phyloP scores from a whole-genome alignment of 2,329 filamentous ascomycete genomes.

The Teratosphaeriaceae sp. region DNA sequence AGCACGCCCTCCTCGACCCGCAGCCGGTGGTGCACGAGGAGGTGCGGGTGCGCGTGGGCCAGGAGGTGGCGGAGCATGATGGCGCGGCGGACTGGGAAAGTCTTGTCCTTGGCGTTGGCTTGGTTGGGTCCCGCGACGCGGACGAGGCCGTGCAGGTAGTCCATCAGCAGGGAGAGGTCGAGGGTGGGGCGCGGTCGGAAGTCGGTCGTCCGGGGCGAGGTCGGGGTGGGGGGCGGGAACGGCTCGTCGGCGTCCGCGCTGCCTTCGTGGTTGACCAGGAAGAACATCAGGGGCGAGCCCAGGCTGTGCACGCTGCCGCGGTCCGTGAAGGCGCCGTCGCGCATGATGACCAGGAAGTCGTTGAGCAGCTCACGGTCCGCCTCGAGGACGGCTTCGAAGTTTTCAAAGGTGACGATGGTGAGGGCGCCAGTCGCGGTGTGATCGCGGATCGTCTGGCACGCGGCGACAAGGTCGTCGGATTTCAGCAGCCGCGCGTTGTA shows the following conservation, averaged over 20 bases:
- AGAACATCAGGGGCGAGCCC: conserved; percentile 26
- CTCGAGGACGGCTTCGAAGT: conserved; percentile 26
- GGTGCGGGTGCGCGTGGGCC: conserved; percentile 25
- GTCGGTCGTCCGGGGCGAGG: conserved; percentile 17
- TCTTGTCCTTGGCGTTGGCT: conserved; percentile 20
- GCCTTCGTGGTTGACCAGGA: conserved; percentile 26
- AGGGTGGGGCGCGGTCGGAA: conserved; percentile 14
- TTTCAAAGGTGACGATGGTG: conserved; percentile 26
- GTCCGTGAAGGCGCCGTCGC: conserved; percentile 26
- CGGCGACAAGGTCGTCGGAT: conserved; percentile 20
- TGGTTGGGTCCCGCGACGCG: conserved; percentile 27
- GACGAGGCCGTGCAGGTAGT: conserved; percentile 28
- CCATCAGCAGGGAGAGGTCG: conserved; percentile 24
- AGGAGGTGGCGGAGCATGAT: conserved; percentile 29
- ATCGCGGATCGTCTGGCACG: conserved; percentile 27
- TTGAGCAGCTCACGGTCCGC: conserved; percentile 20
- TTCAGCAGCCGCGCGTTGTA: conserved; percentile 26
- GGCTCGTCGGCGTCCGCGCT: conserved; percentile 1
- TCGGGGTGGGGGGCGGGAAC: conserved; percentile 16
- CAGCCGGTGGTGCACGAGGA: conserved; percentile 23
- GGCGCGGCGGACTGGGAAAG: conserved; percentile 26
- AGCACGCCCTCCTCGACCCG: conserved; percentile 30
- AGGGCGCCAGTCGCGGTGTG: conserved; percentile 20
- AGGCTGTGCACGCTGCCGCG: conserved; percentile 20
- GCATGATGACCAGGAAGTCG: conserved; percentile 25